Evolutionary conservation across 257 asterid genomes (phyloP).

Genomic region (Gardenia jasminoides): DNA sequence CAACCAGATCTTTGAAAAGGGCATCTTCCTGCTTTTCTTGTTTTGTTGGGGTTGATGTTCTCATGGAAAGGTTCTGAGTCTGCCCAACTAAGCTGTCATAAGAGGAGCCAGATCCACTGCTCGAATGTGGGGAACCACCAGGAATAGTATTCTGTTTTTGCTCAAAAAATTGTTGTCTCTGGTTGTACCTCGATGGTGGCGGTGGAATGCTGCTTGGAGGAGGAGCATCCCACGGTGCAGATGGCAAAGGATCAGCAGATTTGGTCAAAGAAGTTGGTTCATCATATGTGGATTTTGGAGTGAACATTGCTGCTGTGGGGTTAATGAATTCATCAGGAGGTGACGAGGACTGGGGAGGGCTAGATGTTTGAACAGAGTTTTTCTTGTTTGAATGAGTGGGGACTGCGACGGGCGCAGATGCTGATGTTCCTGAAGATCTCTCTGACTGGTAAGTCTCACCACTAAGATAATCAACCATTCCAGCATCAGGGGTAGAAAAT

Average conservation of each 20-base stretch:
- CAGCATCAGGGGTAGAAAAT: constrained; percentile 46
- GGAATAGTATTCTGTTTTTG: constrained; percentile 40
- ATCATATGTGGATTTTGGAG: constrained; percentile 38
- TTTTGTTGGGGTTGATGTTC: constrained; percentile 49
- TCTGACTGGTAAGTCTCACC: constrained; percentile 67
- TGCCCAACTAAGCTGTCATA: constrained; percentile 68
- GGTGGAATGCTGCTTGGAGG: constrained; percentile 56
- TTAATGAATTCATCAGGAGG: constrained; percentile 55
- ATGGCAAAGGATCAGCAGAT: constrained; percentile 52
- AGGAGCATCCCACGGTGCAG: constrained; percentile 59
- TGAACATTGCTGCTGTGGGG: constrained; percentile 78
- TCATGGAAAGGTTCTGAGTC: constrained; percentile 69
- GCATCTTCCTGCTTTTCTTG: constrained; percentile 76
- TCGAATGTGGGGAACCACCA: constrained; percentile 44
- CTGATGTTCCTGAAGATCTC: constrained; percentile 43
- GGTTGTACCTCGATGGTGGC: constrained; percentile 74
- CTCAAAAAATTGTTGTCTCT: constrained; percentile 82
- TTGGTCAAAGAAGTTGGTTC: constrained; percentile 43
- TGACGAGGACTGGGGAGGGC: constrained; percentile 42
- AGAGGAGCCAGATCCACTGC: constrained; percentile 64
- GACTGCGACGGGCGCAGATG: constrained; percentile 37
- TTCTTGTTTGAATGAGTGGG: constrained; percentile 44
- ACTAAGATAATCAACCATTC: constrained; percentile 73
- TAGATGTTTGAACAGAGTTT: constrained; percentile 31
- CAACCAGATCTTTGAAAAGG: constrained; percentile 83